Evolutionary conservation across 2,329 filamentous ascomycete species (phyloP), one percentile per base, ranked within the genome.

Genomic region (Daldinia sp.): DNA sequence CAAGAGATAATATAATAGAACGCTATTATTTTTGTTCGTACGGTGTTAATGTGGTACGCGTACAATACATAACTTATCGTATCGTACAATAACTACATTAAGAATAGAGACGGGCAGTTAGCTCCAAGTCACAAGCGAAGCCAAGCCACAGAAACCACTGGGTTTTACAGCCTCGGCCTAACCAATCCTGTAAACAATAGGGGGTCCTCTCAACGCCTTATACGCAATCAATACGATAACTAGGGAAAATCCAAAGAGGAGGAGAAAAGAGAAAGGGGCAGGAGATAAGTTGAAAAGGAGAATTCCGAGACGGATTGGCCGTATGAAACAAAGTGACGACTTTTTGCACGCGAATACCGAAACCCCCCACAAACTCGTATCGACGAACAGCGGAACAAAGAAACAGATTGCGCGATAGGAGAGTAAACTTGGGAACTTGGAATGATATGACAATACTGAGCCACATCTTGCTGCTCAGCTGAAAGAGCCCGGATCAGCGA

Each of bases 401-500:
- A 64, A 60, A 57, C 37, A 60, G 46, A 68, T 65, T 55, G 65
- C 62, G 67, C 57, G 60, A 70, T 67, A 64, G 63, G 62, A 23
- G 35, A 39, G 23, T 28, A 9, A 33, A 18, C 26, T 30, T 33
- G 26, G 46, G 15, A 51, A 26, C 15, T n/a, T 30, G 26, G 26
- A 50, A 67, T 65, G 58, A 71, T 39, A 65, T 62, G 39, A 61
- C 37, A 61, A 51, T 55, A 56, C 58, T 70, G 68, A 75, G 68
- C 71, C 70, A 70, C 65, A 67, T 50, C 44, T 46, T 23, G 57
- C 58, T 67, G 65, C 63, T 73, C 71, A 74, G 73, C 73, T 73
- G 72, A 74, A 74, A 64, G 69, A 69, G 72, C 72, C 59, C 64
- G 54, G 69, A 69, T 67, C 69, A 67, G 33, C 39, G 1, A 58